Percentiles rank a stretch among this genome's conserved stretches.
phyloP scores from a whole-genome alignment of 1,284 basidiomycete species.

The Tilletia horrida region DNA sequence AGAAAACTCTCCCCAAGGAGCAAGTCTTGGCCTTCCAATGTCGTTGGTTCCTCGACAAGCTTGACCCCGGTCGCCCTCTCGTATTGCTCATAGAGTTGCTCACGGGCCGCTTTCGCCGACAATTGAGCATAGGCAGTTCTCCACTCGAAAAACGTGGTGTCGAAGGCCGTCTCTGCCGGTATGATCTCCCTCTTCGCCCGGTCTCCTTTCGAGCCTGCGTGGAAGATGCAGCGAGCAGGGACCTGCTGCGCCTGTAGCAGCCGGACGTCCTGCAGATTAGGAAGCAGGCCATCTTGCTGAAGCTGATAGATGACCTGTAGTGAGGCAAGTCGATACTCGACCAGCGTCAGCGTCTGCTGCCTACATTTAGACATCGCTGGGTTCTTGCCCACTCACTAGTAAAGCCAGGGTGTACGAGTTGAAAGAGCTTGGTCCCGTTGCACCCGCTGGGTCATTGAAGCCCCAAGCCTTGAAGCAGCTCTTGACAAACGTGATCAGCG shows the following conservation, averaged over 20 bases:
- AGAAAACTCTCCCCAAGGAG: neutral
- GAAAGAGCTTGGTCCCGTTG: constrained; percentile 31
- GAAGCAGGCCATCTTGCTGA: constrained; percentile 46
- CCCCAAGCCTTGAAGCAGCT: constrained; percentile 35
- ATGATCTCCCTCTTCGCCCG: neutral
- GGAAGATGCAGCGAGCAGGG: constrained; percentile 32
- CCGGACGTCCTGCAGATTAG: constrained; percentile 50
- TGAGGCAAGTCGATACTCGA: constrained; percentile 33
- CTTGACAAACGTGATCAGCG: constrained; percentile 45
- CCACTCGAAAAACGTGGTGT: constrained; percentile 14
- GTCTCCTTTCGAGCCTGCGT: constrained; percentile 27
- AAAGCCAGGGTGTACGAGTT: constrained; percentile 46
- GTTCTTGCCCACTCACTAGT: constrained; percentile 21
- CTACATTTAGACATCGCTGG: neutral
- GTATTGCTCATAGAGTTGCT: neutral
- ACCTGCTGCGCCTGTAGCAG: constrained; percentile 35
- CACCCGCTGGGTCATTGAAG: constrained; percentile 43
- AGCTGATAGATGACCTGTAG: constrained; percentile 44
- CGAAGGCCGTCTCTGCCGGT: constrained; percentile 2
- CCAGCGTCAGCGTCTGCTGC: neutral
- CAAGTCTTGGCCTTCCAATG: neutral
- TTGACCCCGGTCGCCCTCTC: neutral
- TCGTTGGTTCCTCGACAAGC: neutral
- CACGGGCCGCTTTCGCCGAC: neutral
- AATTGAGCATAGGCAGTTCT: neutral